phyloP scores from a whole-genome alignment of 2,329 filamentous ascomycete species.

The Emmonsiellopsis sp. region DNA sequence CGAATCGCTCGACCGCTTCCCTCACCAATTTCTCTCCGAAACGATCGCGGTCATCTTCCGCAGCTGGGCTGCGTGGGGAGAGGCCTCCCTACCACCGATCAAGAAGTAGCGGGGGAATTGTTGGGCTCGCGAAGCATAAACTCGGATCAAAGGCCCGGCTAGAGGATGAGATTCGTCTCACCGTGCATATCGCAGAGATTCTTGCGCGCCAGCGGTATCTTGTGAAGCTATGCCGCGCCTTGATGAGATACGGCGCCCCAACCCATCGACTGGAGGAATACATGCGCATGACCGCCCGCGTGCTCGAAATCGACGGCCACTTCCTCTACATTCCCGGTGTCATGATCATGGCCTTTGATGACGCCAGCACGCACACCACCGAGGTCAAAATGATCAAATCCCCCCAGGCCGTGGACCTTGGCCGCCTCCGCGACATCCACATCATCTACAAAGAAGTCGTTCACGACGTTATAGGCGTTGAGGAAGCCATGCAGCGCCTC shows the following conservation, averaged over 20 bases:
- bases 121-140: conserved; percentile 16
- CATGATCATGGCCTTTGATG: conserved; percentile 87
- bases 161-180: conserved; percentile 47
- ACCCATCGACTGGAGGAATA: conserved; percentile 87
- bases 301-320: conserved; percentile 79
- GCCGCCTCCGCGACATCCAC: conserved; percentile 35
- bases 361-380: conserved; percentile 35
- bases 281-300: conserved; percentile 80
- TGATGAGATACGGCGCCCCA: conserved; percentile 86
- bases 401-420: conserved; percentile 34
- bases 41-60: conserved; percentile 6
- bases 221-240: conserved; percentile 69
- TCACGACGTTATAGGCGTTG: conserved; percentile 37
- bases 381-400: conserved; percentile 37
- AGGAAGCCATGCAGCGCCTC: conserved; percentile 35
- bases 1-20: conserved; percentile 26
- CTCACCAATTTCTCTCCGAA: conserved; percentile 14
- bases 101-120: conserved; percentile 25
- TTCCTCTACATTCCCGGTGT: conserved; percentile 85
- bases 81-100: conserved; percentile 24
- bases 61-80: not conserved
- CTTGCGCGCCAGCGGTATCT: conserved; percentile 75
- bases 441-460: conserved; percentile 40
- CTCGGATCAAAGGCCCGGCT: conserved; percentile 9
- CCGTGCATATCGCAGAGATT: conserved; percentile 55